Percentiles rank a stretch among this genome's conserved stretches.
phyloP scores from a whole-genome alignment of 441 rosid genomes.

The Kokia cookei region DNA sequence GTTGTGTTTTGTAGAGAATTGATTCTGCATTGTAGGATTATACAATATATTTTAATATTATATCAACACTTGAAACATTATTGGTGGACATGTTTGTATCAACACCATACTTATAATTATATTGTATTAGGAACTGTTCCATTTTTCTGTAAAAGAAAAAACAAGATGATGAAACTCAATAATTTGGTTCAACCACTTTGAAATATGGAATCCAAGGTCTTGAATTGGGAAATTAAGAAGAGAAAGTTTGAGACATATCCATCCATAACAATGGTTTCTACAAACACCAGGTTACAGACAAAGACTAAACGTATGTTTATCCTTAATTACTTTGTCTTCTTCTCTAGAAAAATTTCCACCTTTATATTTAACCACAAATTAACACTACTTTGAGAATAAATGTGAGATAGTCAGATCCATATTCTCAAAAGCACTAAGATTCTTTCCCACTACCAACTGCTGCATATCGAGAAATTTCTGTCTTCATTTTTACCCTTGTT shows the following conservation, averaged over 20 bases:
- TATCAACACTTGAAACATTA: too few species aligned
- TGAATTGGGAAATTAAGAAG: too few species aligned
- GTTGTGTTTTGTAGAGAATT: too few species aligned
- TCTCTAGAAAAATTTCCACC: neutral
- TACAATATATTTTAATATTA: too few species aligned
- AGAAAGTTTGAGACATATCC: too few species aligned
- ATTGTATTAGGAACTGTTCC: too few species aligned
- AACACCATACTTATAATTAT: too few species aligned
- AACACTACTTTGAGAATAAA: neutral
- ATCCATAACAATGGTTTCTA: neutral
- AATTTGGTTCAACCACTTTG: neutral
- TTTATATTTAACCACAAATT: neutral
- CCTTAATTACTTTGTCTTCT: neutral
- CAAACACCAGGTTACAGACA: neutral
- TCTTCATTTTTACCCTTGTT: slow-evolving; percentile 15
- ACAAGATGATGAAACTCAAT: neutral
- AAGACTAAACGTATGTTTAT: neutral
- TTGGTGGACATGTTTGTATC: too few species aligned
- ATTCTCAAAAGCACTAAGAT: neutral
- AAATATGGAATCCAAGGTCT: neutral
- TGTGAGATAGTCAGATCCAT: neutral
- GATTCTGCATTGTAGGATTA: too few species aligned
- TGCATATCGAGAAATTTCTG: neutral
- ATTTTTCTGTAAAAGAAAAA: too few species aligned
- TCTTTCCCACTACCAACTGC: slow-evolving; percentile 20